Conservation (phyloP, 1,284 basidiomycete species). For the Neolentinus lepideus region DNA sequence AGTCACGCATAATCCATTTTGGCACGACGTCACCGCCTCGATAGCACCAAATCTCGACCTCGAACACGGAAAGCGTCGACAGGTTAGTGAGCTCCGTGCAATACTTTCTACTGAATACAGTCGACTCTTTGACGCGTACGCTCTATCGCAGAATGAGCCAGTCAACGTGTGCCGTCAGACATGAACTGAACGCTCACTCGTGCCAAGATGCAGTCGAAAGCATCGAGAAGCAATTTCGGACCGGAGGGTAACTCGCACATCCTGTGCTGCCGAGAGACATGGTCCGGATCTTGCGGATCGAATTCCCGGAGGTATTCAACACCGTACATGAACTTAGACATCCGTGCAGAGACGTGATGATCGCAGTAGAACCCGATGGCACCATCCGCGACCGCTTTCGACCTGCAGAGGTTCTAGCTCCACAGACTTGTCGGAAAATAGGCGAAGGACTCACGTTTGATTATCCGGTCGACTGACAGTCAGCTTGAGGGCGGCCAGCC, state of each 20-base stretch:
- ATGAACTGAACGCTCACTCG: constrained; percentile 35
- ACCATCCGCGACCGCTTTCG: constrained; percentile 75
- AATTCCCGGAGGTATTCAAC: constrained; percentile 69
- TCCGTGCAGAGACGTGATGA: constrained; percentile 70
- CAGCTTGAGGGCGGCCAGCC: constrained; percentile 45
- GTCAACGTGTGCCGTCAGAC: constrained; percentile 3
- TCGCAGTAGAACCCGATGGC: constrained; percentile 78
- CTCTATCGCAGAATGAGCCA: constrained; percentile 28
- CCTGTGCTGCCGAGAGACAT: constrained; percentile 51
- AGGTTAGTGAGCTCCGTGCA: constrained; percentile 73
- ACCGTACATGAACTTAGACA: constrained; percentile 75
- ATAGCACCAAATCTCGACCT: constrained; percentile 78
- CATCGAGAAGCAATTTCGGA: constrained; percentile 64
- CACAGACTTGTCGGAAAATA: background rate
- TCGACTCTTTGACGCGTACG: constrained; percentile 71
- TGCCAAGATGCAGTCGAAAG: constrained; percentile 71
- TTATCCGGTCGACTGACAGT: constrained; percentile 67
- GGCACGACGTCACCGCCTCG: constrained; percentile 60
- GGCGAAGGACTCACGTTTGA: constrained; percentile 47
- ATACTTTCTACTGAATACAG: constrained; percentile 71
- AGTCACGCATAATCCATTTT: constrained; percentile 62
- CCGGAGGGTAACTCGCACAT: constrained; percentile 71
- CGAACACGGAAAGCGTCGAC: constrained; percentile 67
- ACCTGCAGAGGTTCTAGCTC: constrained; percentile 30
- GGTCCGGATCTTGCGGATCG: constrained; percentile 57